Evolutionary conservation across 805 yeast genomes (phyloP), one percentile per base, ranked within the genome.

Genomic region (Ogataea methanolica): DNA sequence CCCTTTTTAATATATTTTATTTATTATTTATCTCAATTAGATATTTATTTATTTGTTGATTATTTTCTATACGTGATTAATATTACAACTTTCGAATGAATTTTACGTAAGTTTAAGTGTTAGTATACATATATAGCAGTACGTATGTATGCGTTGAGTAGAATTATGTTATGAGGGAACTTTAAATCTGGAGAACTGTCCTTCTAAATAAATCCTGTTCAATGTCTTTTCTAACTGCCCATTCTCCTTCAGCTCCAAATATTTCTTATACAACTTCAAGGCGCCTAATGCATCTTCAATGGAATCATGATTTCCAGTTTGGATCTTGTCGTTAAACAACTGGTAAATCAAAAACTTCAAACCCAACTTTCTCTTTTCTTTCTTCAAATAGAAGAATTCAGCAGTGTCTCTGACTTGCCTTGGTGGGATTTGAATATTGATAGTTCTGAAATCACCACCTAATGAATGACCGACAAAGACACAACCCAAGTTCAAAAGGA

Each of bases 251-350:
- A 92, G 72, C 53, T 84, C 83, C 58, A 78, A 66, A 60, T 88
- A 92, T 58, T 80, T 82, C 51, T 80, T 78, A 69, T 88, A 95
- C 34, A 94, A 69, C 40, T 78, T 66, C 56, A 94, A 73, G 0
- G 99, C 98, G 11, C 95, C 85, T 47, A 74, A 71, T 0, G 99
- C 97, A 70, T 94, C 99, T 61, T 94, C 99, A 40, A 94, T 90
- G 0, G 98, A 92, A 63, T 95, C 98, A 66, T 94, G 99, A 61
- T 92, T 92, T 2, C 94, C 96, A 3, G 81, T 82, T 64, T 94
- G 99, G 33, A 95, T 96, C 42, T 81, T 76, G 51, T 80, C 82
- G 33, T 77, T 78, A 45, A 94, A 71, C 41, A 92, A 72, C 29
- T 81, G 80, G 75, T 90, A 90, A 12, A 96, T 89, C 62, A 94